Conservation (phyloP, 1,284 basidiomycete species). For the Butyriboletus regius region DNA sequence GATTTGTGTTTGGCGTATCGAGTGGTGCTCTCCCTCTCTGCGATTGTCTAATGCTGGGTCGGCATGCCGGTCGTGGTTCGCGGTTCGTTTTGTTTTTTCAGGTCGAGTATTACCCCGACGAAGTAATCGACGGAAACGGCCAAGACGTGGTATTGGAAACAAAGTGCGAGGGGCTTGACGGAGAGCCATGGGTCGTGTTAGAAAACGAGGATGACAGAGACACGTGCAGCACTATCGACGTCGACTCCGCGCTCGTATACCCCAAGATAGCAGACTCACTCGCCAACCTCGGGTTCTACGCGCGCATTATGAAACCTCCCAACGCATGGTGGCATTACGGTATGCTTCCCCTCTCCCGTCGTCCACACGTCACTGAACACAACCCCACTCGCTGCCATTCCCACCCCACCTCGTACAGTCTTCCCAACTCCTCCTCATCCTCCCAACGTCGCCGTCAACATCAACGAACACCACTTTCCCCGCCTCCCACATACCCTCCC, state of each 20-base stretch:
- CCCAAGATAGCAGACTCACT: slow-evolving; percentile 44
- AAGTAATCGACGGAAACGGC: background rate
- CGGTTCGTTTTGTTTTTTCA: slow-evolving; percentile 15
- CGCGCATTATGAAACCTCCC: slow-evolving; percentile 52
- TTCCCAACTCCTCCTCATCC: slow-evolving; percentile 35
- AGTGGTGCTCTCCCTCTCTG: background rate
- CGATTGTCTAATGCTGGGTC: background rate
- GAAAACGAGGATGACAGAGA: slow-evolving; percentile 8
- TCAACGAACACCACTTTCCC: slow-evolving; percentile 47
- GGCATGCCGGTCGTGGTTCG: background rate
- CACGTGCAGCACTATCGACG: background rate
- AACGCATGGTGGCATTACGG: slow-evolving; percentile 45
- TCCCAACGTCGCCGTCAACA: slow-evolving; percentile 51
- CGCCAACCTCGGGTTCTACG: slow-evolving; percentile 48
- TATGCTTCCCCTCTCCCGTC: slow-evolving; percentile 11
- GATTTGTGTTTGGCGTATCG: background rate
- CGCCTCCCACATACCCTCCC: slow-evolving; percentile 35
- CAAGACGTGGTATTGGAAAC: background rate
- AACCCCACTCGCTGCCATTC: background rate
- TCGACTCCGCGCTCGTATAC: slow-evolving; percentile 14
- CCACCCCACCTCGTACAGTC: background rate
- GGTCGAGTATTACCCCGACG: slow-evolving; percentile 51
- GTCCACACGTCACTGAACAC: background rate
- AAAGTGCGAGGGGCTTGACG: background rate
- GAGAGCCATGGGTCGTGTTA: slow-evolving; percentile 1